Conservation (phyloP, 371 early-diverging fungal genomes). For the Apophysomyces elegans region DNA sequence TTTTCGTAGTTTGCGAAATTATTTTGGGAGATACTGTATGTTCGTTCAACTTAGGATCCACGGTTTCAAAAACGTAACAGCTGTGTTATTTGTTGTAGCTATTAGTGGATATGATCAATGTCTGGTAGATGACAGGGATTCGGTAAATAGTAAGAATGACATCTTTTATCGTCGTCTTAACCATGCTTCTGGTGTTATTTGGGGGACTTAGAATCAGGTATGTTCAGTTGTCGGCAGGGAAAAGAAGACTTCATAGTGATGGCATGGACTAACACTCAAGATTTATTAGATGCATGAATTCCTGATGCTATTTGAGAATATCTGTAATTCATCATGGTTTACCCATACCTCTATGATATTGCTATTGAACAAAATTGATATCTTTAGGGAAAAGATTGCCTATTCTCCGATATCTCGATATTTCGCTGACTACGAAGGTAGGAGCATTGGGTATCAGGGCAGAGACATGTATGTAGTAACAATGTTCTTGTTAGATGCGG, state of each 20-base stretch:
- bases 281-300: slow-evolving; percentile 83
- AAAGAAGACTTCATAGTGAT: slow-evolving; percentile 11
- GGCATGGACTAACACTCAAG: too few species aligned
- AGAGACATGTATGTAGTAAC: background rate
- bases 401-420: slow-evolving; percentile 75
- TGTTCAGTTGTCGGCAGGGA: background rate
- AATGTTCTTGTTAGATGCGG: slow-evolving; percentile 13
- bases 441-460: background rate
- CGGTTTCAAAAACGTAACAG: slow-evolving; percentile 90
- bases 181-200: slow-evolving; percentile 2
- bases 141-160: slow-evolving; percentile 33
- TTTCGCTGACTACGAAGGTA: slow-evolving; percentile 87
- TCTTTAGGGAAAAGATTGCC: slow-evolving; percentile 84
- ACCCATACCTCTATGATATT: slow-evolving; percentile 89
- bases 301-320: slow-evolving; percentile 87
- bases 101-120: slow-evolving; percentile 91
- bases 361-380: slow-evolving; percentile 94
- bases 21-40: too few species aligned
- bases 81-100: slow-evolving; percentile 87
- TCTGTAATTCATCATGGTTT: slow-evolving; percentile 95
- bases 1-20: too few species aligned
- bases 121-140: slow-evolving; percentile 85
- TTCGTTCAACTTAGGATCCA: slow-evolving; percentile 51
- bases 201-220: slow-evolving; percentile 39
- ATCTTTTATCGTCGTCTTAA: slow-evolving; percentile 27